Evolutionary conservation across 2,329 filamentous ascomycete genomes (phyloP).

Genomic region (Trichoderma brevicompactum): DNA sequence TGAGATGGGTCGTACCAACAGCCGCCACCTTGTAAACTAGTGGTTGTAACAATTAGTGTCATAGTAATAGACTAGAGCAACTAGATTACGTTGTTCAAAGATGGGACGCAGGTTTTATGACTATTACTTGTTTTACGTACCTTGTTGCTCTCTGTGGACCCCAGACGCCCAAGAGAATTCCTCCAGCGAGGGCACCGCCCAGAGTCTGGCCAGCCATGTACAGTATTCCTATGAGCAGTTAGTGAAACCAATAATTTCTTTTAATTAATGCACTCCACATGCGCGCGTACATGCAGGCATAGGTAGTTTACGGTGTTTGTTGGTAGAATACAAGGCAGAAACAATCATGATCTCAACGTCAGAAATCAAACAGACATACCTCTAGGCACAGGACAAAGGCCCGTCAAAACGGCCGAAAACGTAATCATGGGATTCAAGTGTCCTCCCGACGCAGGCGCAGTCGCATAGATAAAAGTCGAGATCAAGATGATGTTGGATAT

Average conservation of each 20-base stretch:
- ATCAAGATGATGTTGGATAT: conserved; percentile 48
- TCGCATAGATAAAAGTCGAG: conserved; percentile 54
- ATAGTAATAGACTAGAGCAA: background rate
- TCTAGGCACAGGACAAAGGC: conserved; percentile 53
- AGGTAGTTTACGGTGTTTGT: too few species aligned
- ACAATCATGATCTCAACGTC: too few species aligned
- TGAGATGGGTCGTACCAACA: conserved; percentile 44
- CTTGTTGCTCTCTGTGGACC: conserved; percentile 38
- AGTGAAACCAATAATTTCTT: background rate
- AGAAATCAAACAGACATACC: conserved; percentile 29
- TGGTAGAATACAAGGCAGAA: background rate
- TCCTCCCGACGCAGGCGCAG: conserved; percentile 53
- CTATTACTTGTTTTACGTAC: conserved; percentile 31
- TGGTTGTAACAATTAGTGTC: background rate
- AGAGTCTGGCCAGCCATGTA: conserved; percentile 52
- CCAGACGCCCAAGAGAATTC: conserved; percentile 45
- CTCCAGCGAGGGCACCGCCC: conserved; percentile 51
- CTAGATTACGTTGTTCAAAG: background rate
- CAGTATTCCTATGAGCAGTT: conserved; percentile 42
- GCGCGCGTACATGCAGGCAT: too few species aligned
- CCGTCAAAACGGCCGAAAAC: conserved; percentile 55
- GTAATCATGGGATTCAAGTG: conserved; percentile 60
- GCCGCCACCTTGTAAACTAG: conserved; percentile 41
- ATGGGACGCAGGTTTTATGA: background rate
- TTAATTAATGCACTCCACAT: too few species aligned